Base-by-base conservation (phyloP, 257 asterid species). In the Misopates orontium region DNA sequence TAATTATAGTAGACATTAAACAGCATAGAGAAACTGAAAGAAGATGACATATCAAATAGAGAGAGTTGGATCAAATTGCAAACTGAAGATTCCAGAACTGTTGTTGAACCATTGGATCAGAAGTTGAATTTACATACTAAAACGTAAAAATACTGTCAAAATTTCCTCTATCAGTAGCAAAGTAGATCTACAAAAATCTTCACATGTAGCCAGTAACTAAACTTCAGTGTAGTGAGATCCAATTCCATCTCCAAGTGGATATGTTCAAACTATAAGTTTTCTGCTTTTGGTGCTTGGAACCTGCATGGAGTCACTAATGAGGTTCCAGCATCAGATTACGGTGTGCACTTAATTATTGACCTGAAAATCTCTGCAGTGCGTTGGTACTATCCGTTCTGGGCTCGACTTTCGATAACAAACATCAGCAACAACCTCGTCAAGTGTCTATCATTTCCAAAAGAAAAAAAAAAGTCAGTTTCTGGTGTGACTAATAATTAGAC, bases 371-470 rank as follows among this genome's bases (percentile, higher is more conserved):
- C 17, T 28, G 13, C 10, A 59, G 17, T 20, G 17, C 9, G 25
- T 12, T 39, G 51, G 31, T 39, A 17, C 23, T 22, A 14, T 59
- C 51, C 1, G 19, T 44, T 59, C 64, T 18, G 66, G 7, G 31
- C 22, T 60, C 17, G 52, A 60, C 36, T 60, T 60, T 23, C 66
- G 28, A 19, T 10, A 60, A 47, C 32, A 42, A 42, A 60, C 66
- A 42, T 60, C 66, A 60, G 20, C 66, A 21, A 39, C 52, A 19
- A 60, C 28, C 14, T 60, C 66, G n/a, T 60, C 66, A 12, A 60
- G 66, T 60, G 66, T 19, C 66, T 59, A 59, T 36, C 42, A 36
- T 36, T 36, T 9, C 31, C 3, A 57, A 32, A 47, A 8, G 17
- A 25, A 56, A 31, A 4, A 31, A 23, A 56, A 31, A 22, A 22